These are phyloP conservation scores for Fusarium sp. DNA, from an alignment of 2,329 filamentous ascomycete genomes.

Conservation along the genomic window DNA sequence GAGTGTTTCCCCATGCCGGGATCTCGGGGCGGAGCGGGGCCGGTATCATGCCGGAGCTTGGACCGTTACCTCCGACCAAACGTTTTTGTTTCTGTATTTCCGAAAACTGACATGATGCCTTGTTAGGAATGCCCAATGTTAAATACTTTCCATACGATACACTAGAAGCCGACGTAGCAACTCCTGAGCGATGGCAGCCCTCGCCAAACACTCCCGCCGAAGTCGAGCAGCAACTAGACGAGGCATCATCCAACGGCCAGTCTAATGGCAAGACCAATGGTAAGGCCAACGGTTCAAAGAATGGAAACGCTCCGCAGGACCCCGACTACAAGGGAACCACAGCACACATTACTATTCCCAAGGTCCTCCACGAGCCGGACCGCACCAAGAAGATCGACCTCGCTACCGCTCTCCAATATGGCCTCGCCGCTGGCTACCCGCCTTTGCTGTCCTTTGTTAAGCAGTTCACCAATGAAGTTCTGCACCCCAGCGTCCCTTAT, in stretches of 20 bases:
- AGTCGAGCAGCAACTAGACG: slow-evolving; percentile 23
- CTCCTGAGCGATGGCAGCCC: slow-evolving; percentile 79
- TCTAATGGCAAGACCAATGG: neutral
- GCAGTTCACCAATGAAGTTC: slow-evolving; percentile 79
- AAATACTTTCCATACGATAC: slow-evolving; percentile 92
- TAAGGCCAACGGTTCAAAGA: neutral
- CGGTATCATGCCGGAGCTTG: neutral
- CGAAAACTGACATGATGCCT: slow-evolving; percentile 21
- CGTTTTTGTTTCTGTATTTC: neutral
- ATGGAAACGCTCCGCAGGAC: slow-evolving; percentile 11
- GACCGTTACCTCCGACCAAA: neutral
- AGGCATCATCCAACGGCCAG: neutral
- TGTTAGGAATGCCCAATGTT: slow-evolving; percentile 80
- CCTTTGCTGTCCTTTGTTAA: slow-evolving; percentile 82
- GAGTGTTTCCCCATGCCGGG: neutral
- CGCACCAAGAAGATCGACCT: slow-evolving; percentile 81
- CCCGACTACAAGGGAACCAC: slow-evolving; percentile 55
- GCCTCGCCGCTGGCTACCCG: slow-evolving; percentile 83
- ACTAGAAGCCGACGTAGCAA: slow-evolving; percentile 83
- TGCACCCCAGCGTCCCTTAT: slow-evolving; percentile 88
- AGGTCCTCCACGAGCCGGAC: slow-evolving; percentile 69
- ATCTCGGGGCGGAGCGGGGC: slow-evolving; percentile 13
- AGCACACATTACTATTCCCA: slow-evolving; percentile 77
- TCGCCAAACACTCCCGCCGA: slow-evolving; percentile 70
- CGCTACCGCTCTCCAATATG: slow-evolving; percentile 87